Evolutionary conservation across 768 basidiomycete genomes (phyloP), one percentile per base, ranked within the genome.

Genomic region (Calocybe indica): DNA sequence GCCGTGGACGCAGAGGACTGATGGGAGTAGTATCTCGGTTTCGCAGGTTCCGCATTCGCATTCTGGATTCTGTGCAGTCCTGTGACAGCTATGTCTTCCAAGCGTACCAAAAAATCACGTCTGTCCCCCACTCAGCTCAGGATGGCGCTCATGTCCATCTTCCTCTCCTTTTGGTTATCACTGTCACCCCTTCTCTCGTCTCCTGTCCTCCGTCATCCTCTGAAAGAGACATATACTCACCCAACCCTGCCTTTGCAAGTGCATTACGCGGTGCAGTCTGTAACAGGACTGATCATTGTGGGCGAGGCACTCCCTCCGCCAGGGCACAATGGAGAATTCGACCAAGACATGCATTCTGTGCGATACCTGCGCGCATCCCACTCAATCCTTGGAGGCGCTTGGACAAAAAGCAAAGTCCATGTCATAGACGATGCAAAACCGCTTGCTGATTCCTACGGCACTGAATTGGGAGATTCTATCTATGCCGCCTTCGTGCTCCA

Each of bases 401-500:
- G 95, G 95, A 79, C 82, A 28, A 79, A 78, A 15, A 63, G 70
- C 15, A 71, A 71, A 49, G 69, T 75, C 5, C 59, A 63, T 35
- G 71, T 70, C 7, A 46, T 76, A 36, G 72, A 77, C 41, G 60
- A 69, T 22, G 65, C 62, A 32, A 62, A 66, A 11, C 67, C 75
- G 11, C 45, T 71, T 8, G 65, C 64, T 33, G 82, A 92, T 58
- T 72, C 73, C 13, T 70, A 70, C 40, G 78, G 79, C 6, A 71
- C 65, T 1, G 68, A 69, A 3, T 64, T 88, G 1, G 86, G 87
- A 8, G 86, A 90, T 56, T 88, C 88, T 1, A 83, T 94, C 40
- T 95, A 95, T 60, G 75, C 72, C 14, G 75, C 92, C 0, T 97
- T 97, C 60, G 74, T 87, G 5, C 61, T 96, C 12, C 94, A 97